Percentiles rank a stretch among this genome's conserved stretches.
Evolutionary conservation across 441 rosid species (phyloP).

Genomic region (Gossypium davidsonii): DNA sequence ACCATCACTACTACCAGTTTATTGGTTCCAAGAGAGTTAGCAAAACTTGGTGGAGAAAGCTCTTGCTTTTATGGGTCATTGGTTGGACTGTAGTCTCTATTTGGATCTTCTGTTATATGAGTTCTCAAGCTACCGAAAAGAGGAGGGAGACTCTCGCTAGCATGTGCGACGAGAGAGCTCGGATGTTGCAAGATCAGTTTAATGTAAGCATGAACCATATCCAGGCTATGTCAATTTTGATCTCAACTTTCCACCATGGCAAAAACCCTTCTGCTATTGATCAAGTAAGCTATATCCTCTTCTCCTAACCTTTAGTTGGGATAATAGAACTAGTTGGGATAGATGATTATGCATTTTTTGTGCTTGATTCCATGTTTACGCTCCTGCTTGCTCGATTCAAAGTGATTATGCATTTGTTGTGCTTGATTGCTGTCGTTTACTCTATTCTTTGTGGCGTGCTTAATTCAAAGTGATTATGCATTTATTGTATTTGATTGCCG

Average conservation of each 20-base stretch:
- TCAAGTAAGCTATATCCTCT: slow-evolving; percentile 51
- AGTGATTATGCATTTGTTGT: neutral
- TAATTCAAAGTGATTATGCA: neutral
- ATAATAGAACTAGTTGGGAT: neutral
- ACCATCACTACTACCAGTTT: slow-evolving; percentile 42
- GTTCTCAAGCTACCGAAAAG: slow-evolving; percentile 64
- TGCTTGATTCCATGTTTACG: slow-evolving; percentile 9
- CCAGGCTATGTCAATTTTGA: slow-evolving; percentile 87
- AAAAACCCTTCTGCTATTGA: slow-evolving; percentile 83
- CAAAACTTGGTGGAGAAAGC: slow-evolving; percentile 61
- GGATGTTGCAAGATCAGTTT: slow-evolving; percentile 95
- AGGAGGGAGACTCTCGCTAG: slow-evolving; percentile 72
- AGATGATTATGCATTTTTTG: neutral
- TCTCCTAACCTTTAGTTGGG: neutral
- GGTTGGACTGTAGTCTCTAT: slow-evolving; percentile 40
- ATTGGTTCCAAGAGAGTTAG: slow-evolving; percentile 55
- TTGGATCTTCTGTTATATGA: slow-evolving; percentile 54
- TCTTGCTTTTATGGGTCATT: slow-evolving; percentile 57
- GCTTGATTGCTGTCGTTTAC: slow-evolving; percentile 10
- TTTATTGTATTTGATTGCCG: slow-evolving; percentile 10
- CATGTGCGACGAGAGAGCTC: slow-evolving; percentile 93
- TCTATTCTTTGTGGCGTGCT: neutral
- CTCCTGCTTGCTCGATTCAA: neutral
- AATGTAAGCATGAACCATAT: slow-evolving; percentile 96
- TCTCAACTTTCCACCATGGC: slow-evolving; percentile 85